A percentile compares a stretch with the other conserved stretches of the same genome.
These are phyloP conservation scores for Theobroma grandiflorum DNA, from an alignment of 441 rosid genomes.

Conservation along the genomic window DNA sequence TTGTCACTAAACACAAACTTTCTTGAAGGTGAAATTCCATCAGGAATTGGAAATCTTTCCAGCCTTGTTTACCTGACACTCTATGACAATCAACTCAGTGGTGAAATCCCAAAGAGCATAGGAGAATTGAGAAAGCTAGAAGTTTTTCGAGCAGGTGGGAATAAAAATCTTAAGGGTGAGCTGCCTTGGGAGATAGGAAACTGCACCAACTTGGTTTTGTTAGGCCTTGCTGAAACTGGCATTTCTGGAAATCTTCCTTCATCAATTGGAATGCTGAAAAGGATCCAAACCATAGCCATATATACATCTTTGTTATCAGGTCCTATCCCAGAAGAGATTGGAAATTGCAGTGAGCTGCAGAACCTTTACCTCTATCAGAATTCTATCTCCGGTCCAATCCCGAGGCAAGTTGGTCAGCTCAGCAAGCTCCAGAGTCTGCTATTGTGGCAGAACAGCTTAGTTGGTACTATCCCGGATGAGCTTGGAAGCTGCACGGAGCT, in stretches of 20 bases:
- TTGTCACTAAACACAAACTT: conserved; percentile 72
- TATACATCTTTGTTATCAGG: conserved; percentile 80
- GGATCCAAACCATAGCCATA: conserved; percentile 76
- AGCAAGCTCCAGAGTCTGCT: conserved; percentile 77
- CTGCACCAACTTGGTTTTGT: conserved; percentile 72
- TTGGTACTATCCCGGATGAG: conserved; percentile 76
- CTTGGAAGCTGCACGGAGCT: conserved; percentile 74
- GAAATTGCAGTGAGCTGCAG: conserved; percentile 80
- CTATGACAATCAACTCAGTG: conserved; percentile 77
- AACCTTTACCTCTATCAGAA: conserved; percentile 89
- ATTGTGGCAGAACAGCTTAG: conserved; percentile 87
- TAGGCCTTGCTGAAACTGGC: conserved; percentile 94
- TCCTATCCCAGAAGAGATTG: conserved; percentile 80
- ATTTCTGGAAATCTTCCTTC: conserved; percentile 82
- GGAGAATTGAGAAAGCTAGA: conserved; percentile 67
- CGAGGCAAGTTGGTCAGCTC: conserved; percentile 63
- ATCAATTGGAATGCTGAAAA: conserved; percentile 74
- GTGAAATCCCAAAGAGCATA: conserved; percentile 74
- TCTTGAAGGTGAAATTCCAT: conserved; percentile 83
- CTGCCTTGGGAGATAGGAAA: conserved; percentile 90
- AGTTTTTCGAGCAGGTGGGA: conserved; percentile 83
- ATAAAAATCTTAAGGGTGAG: conserved; percentile 85
- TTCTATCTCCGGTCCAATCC: conserved; percentile 83
- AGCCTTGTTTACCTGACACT: conserved; percentile 68
- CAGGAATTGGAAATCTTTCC: conserved; percentile 65